phyloP scores from a whole-genome alignment of 768 basidiomycete species.

The Tylopilus rubrobrunneus region DNA sequence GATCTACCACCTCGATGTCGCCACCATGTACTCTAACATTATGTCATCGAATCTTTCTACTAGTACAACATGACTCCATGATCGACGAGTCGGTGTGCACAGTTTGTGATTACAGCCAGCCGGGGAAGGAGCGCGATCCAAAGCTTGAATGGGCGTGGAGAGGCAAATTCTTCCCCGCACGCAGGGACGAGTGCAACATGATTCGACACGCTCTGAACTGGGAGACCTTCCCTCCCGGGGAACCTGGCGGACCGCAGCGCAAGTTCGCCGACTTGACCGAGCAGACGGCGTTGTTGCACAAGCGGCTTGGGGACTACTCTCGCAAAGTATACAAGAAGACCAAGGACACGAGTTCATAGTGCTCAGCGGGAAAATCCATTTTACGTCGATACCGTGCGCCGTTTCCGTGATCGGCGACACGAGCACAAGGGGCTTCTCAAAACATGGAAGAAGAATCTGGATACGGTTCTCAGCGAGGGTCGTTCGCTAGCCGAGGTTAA shows the following conservation, averaged over 20 bases:
- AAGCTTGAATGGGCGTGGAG: slow-evolving; percentile 98
- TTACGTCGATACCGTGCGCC: slow-evolving; percentile 97
- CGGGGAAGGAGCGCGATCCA: slow-evolving; percentile 91
- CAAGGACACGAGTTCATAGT: slow-evolving; percentile 97
- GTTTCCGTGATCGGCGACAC: slow-evolving; percentile 95
- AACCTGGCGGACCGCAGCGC: slow-evolving; percentile 66
- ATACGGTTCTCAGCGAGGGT: slow-evolving; percentile 62
- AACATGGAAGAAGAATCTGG: slow-evolving; percentile 99
- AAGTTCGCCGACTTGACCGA: slow-evolving; percentile 86
- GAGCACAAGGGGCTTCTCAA: slow-evolving; percentile 98
- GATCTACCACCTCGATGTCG: slow-evolving; percentile 98
- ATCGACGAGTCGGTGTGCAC: slow-evolving; percentile 96
- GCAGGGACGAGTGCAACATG: slow-evolving; percentile 98
- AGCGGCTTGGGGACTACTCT: slow-evolving; percentile 97
- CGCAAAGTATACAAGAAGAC: slow-evolving; percentile 98
- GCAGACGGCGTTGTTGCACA: slow-evolving; percentile 89
- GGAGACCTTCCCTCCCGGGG: slow-evolving; percentile 84
- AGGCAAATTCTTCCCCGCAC: slow-evolving; percentile 97
- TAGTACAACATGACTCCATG: slow-evolving; percentile 97
- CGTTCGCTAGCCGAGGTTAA: slow-evolving; percentile 81
- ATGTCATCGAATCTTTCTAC: slow-evolving; percentile 99
- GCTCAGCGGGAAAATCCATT: slow-evolving; percentile 96
- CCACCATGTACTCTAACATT: slow-evolving; percentile 99
- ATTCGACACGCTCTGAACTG: slow-evolving; percentile 95
- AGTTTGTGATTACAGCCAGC: slow-evolving; percentile 96